Base-by-base conservation (phyloP, 495 filamentous ascomycete species). In the Glarea lozoyensis region DNA sequence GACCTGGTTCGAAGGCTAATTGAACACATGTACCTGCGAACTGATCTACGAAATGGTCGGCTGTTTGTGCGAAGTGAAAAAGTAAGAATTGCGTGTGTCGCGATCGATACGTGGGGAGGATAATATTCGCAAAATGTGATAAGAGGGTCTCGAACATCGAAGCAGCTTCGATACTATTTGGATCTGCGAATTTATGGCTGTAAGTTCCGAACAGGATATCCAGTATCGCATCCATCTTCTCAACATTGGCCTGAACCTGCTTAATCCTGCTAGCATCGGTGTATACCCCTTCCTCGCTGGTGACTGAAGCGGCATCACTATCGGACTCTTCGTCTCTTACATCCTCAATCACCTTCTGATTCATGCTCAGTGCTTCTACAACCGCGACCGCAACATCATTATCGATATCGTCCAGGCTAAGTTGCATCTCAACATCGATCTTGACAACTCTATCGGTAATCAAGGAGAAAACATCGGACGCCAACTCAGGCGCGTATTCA, bases 351-450 rank as follows among this genome's bases (percentile, higher is more conserved):
- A n/a, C 25, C 34, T n/a, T 7, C 63, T 11, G 59, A 57, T 36
- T 40, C 38, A 43, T 13, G 38, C 61, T 57, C 52, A 74, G 56
- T 11, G 48, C 50, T 32, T 55, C 49, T 2, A 71, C 70, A 29
- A 69, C 69, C 52, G 61, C 55, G 2, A 68, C 63, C 3, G 66
- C 62, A 35, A 68, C 61, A 34, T 72, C 73, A 43, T 75, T 71
- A 24, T 74, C 69, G 39, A 92, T 63, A 48, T 93, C 85, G 45
- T 96, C 88, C 50, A 96, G 72, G 52, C 97, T 88, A 10, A 86
- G 76, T 59, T 95, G 89, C 57, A 97, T 88, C 56, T 94, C 86
- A 2, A 94, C 84, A 52, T 99, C 92, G 34, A 93, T 81, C 60
- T 92, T 94, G 44, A 96, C 85, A 3, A 96, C 66, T 39, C 80